phyloP scores from a whole-genome alignment of 73 alveolate species.

The Breviolum minutum region DNA sequence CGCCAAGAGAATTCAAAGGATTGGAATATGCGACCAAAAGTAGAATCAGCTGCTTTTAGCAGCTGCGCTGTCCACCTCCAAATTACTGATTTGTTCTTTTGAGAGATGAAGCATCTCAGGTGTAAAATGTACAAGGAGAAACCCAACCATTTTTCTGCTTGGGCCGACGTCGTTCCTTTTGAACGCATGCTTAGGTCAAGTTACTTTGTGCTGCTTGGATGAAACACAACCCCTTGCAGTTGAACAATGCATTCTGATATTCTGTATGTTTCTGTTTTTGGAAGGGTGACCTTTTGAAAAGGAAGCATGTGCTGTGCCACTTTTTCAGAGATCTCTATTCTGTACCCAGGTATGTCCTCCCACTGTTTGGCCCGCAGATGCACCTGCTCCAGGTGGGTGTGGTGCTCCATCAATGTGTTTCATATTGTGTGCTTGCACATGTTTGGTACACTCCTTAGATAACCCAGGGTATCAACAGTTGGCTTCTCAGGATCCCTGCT shows the following conservation, averaged over 20 bases:
- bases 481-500: not conserved
- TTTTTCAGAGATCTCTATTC: no score
- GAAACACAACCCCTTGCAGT: not conserved
- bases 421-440: not conserved
- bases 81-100: no score
- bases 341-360: conserved; percentile 20
- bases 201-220: not conserved
- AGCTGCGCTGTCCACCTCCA: no score
- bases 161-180: no score
- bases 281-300: not conserved
- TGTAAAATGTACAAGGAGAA: no score
- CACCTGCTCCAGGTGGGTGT: conserved; percentile 17
- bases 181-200: not conserved
- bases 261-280: not conserved
- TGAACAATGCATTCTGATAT: not conserved
- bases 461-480: not conserved
- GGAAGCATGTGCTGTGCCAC: no score
- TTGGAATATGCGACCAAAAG: no score
- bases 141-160: no score
- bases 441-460: not conserved
- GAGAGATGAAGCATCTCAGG: no score
- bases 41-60: no score
- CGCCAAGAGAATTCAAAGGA: no score
- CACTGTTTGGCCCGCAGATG: conserved; percentile 21
- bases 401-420: not conserved